Base-by-base conservation (phyloP, 495 filamentous ascomycete genomes). In the Oleoguttula mirabilis region DNA sequence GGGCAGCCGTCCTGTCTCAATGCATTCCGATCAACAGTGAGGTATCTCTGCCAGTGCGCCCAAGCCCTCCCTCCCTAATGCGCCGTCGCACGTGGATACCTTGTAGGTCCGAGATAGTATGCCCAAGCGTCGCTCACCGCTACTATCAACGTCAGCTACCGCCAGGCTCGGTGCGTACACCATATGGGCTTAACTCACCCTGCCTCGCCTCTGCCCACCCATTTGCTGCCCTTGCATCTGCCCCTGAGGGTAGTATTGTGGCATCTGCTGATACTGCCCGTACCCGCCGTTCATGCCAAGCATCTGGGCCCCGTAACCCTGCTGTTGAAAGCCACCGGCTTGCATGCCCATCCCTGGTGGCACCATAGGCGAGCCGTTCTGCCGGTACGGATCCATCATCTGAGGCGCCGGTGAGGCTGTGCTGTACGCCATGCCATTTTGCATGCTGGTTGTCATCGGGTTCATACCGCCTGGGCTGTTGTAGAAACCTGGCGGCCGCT, bases 271-370 rank as follows among this genome's bases (percentile, higher is more conserved):
- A 38, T 40, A 45, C 15, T 45, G 42, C 3, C 43, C 43, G n/a
- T 14, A n/a, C 7, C 15, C 12, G 7, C 41, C 42, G 21, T 21
- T 22, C 42, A 45, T 45, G 20, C 34, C 32, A 32, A 37, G 16
- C 42, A 37, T 36, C 24, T 17, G 32, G 17, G 15, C 30, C 2
- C 34, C 32, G 28, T 16, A 37, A 5, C 24, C 21, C 12, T 36
- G 32, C 32, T n/a, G 4, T 8, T 7, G 16, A 21, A n/a, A 21
- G 16, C 23, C 23, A 3, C 32, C 32, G 8, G 32, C 15, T 14
- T 35, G 32, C 32, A 35, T 35, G 10, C 30, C 40, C 28, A 52
- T 53, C 20, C 43, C 45, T 19, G 50, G 58, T 43, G 39, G 37
- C 36, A 30, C 21, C 51, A 53, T 53, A 11, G 46, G 32, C 12